Evolutionary conservation across 495 filamentous ascomycete species (phyloP).

Genomic region (Penicillium malachiteum): DNA sequence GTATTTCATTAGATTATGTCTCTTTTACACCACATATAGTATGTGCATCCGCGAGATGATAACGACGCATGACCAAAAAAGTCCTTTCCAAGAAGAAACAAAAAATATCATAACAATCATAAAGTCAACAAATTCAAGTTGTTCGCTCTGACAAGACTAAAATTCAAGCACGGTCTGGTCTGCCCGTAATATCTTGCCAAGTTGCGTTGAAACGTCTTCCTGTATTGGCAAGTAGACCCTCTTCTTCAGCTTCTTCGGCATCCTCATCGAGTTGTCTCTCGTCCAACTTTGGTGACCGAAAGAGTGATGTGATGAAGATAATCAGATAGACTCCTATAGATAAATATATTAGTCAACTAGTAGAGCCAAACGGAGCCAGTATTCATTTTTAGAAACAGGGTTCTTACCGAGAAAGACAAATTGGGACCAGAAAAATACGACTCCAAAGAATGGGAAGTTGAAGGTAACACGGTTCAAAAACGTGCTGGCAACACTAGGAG

Average conservation of each 20-base stretch:
- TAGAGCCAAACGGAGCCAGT: neutral
- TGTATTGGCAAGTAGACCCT: conserved; percentile 80
- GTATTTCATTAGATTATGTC: neutral
- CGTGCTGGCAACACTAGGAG: conserved; percentile 82
- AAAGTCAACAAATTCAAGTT: neutral
- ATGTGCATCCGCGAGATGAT: neutral
- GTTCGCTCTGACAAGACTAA: no score
- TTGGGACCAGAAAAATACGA: conserved; percentile 90
- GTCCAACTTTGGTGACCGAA: conserved; percentile 76
- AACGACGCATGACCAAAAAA: neutral
- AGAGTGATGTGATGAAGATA: conserved; percentile 69
- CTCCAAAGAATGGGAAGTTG: conserved; percentile 96
- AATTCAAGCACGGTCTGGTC: conserved; percentile 23
- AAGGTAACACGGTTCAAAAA: conserved; percentile 93
- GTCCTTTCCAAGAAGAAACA: no score
- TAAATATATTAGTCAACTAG: neutral
- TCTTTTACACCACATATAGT: neutral
- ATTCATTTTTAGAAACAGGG: neutral
- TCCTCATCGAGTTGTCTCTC: conserved; percentile 78
- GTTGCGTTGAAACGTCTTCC: conserved; percentile 77
- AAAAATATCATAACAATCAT: neutral
- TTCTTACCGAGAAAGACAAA: conserved; percentile 76
- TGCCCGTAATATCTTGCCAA: conserved; percentile 81
- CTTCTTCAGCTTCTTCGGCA: conserved; percentile 91
- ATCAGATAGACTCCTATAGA: conserved; percentile 68